A percentile compares a stretch with the other conserved stretches of the same genome.
Conservation (phyloP, 148 eudicot genomes). For the Diospyros kaki region DNA sequence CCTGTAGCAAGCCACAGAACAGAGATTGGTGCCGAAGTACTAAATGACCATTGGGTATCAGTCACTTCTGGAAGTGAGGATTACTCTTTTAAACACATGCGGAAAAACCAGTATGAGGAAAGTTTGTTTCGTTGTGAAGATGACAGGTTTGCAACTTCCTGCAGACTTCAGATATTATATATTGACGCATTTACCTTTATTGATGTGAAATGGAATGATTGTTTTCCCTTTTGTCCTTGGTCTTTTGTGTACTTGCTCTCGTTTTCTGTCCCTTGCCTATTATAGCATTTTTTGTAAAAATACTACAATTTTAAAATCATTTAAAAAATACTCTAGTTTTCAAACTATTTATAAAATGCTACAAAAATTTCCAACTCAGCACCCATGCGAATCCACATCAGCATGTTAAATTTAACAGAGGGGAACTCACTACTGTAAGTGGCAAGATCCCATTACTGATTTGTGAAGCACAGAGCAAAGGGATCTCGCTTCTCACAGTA, state of each 20-base stretch:
- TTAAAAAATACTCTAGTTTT: too few relatives aligned
- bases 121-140: slow-evolving; percentile 97
- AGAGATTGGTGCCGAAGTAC: slow-evolving; percentile 59
- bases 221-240: not conserved
- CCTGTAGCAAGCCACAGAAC: slow-evolving; percentile 84
- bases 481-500: too few relatives aligned
- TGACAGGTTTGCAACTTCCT: slow-evolving; percentile 56
- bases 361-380: too few relatives aligned
- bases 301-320: too few relatives aligned
- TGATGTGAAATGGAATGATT: not conserved
- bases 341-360: too few relatives aligned
- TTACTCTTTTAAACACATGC: slow-evolving; percentile 98
- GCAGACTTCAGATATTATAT: not conserved
- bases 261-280: not conserved
- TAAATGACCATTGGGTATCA: slow-evolving; percentile 93
- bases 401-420: too few relatives aligned
- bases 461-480: too few relatives aligned
- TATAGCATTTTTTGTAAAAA: too few relatives aligned
- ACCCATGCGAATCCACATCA: too few relatives aligned
- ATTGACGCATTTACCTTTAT: not conserved
- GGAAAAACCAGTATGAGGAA: slow-evolving; percentile 95
- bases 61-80: slow-evolving; percentile 99
- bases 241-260: not conserved
- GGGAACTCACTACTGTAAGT: too few relatives aligned
- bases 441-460: too few relatives aligned